phyloP scores from a whole-genome alignment of 1,284 basidiomycete species.

The Grifola frondosa region DNA sequence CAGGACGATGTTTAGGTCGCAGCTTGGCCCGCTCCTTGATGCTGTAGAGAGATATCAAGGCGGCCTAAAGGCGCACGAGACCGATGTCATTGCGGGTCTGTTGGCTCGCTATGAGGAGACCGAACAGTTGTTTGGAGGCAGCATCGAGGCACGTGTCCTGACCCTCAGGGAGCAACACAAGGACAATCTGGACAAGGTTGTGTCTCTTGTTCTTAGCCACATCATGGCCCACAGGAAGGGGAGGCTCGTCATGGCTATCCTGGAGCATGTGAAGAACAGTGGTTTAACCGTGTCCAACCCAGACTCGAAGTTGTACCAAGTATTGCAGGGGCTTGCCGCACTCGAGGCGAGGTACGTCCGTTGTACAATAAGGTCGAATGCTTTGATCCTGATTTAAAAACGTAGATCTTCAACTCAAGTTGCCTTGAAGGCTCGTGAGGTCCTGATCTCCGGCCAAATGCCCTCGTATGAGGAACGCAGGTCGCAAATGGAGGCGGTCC shows the following conservation, averaged over 20 bases:
- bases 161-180: slow-evolving; percentile 91
- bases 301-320: slow-evolving; percentile 68
- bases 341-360: slow-evolving; percentile 79
- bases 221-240: slow-evolving; percentile 94
- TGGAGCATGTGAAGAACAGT: slow-evolving; percentile 86
- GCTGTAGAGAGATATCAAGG: slow-evolving; percentile 81
- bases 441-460: slow-evolving; percentile 93
- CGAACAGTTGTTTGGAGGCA: slow-evolving; percentile 90
- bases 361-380: neutral
- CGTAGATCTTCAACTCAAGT: slow-evolving; percentile 82
- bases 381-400: slow-evolving; percentile 9
- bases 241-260: slow-evolving; percentile 80
- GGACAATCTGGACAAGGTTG: slow-evolving; percentile 89
- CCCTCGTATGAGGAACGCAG: slow-evolving; percentile 95
- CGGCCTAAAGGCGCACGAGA: slow-evolving; percentile 89
- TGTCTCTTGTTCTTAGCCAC: slow-evolving; percentile 88
- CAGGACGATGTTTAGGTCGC: slow-evolving; percentile 71
- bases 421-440: slow-evolving; percentile 95
- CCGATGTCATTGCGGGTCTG: slow-evolving; percentile 69
- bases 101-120: slow-evolving; percentile 79
- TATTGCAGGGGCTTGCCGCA: slow-evolving; percentile 77
- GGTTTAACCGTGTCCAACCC: slow-evolving; percentile 72
- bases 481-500: slow-evolving; percentile 91
- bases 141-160: slow-evolving; percentile 91
- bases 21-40: slow-evolving; percentile 72